A percentile compares a stretch with the other conserved stretches of the same genome.
Evolutionary conservation across 2,329 filamentous ascomycete species (phyloP).

Genomic region (Cercospora berteroae): DNA sequence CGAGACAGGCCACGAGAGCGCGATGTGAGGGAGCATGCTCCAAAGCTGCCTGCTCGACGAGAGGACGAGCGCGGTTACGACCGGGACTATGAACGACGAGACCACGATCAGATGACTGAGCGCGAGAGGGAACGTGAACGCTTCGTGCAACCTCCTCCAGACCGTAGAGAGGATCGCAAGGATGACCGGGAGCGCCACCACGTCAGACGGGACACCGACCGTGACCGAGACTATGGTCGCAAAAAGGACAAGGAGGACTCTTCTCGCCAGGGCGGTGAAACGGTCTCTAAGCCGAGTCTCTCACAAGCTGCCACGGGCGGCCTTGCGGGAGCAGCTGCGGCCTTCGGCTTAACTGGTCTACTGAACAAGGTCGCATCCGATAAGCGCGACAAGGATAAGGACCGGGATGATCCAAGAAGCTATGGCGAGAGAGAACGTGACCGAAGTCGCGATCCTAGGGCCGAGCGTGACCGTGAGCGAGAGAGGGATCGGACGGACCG

Average conservation of each 20-base stretch:
- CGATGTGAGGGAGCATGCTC: slow-evolving; percentile 29
- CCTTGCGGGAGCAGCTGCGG: slow-evolving; percentile 35
- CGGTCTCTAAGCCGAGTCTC: slow-evolving; percentile 28
- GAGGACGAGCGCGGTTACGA: slow-evolving; percentile 34
- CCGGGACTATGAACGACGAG: slow-evolving; percentile 22
- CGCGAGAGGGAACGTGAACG: slow-evolving; percentile 32
- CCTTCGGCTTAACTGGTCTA: slow-evolving; percentile 32
- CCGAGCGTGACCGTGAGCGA: slow-evolving; percentile 24
- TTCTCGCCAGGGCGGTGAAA: slow-evolving; percentile 23
- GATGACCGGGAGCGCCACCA: slow-evolving; percentile 32
- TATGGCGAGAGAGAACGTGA: slow-evolving; percentile 26
- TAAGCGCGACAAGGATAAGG: slow-evolving; percentile 29
- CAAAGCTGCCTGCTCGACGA: slow-evolving; percentile 33
- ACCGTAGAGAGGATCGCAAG: slow-evolving; percentile 24
- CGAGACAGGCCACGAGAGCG: slow-evolving; percentile 33
- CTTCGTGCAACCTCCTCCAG: slow-evolving; percentile 5
- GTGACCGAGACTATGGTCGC: slow-evolving; percentile 26
- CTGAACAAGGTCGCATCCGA: slow-evolving; percentile 28
- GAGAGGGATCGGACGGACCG: slow-evolving; percentile 21
- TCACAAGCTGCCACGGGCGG: slow-evolving; percentile 34
- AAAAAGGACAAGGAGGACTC: slow-evolving; percentile 32
- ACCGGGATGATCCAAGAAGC: slow-evolving; percentile 24
- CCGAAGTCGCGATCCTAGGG: slow-evolving; percentile 24
- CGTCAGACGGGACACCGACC: slow-evolving; percentile 28
- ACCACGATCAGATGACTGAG: slow-evolving; percentile 29